Percentiles rank a stretch among this genome's conserved stretches.
These are phyloP conservation scores for Phaeoacremonium minimum DNA, from an alignment of 2,329 filamentous ascomycete species.

Conservation along the genomic window DNA sequence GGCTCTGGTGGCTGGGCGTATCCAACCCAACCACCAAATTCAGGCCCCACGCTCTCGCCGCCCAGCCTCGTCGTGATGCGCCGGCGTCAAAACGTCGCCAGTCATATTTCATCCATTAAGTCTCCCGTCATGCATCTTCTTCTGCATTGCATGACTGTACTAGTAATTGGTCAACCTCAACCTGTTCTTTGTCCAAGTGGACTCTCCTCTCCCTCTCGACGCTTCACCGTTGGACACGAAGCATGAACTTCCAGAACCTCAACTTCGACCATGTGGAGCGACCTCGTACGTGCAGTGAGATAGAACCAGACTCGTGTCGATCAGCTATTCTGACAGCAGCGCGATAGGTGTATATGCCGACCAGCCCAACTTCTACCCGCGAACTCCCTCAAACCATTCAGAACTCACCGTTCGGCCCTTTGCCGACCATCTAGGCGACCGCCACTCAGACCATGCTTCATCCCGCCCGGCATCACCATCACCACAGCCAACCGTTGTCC, in stretches of 20 bases:
- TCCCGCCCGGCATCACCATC: constrained; percentile 21
- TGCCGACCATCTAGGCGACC: constrained; percentile 12
- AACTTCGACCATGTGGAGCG: constrained; percentile 14
- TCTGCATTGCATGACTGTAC: background rate
- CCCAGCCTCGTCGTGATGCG: too few relatives aligned
- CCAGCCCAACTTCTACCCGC: constrained; percentile 7
- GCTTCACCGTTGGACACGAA: constrained; percentile 2
- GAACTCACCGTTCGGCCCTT: constrained; percentile 11
- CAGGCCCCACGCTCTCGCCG: too few relatives aligned
- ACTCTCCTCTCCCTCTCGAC: background rate
- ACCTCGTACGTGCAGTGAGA: constrained; percentile 13
- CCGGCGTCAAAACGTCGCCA: too few relatives aligned
- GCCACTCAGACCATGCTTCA: constrained; percentile 16
- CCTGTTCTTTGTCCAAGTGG: too few relatives aligned
- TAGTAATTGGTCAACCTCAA: background rate
- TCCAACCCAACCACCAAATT: too few relatives aligned
- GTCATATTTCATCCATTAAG: background rate
- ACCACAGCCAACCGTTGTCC: constrained; percentile 27
- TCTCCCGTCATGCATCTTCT: background rate
- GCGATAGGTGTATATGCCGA: constrained; percentile 5
- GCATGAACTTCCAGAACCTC: constrained; percentile 16
- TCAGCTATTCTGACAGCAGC: constrained; percentile 4
- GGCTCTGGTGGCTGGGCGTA: too few relatives aligned
- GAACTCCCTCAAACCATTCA: constrained; percentile 15
- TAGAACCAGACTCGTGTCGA: constrained; percentile 2